Evolutionary conservation across 768 basidiomycete species (phyloP), one percentile per base, ranked within the genome.

Genomic region (Termitomyces sp.): DNA sequence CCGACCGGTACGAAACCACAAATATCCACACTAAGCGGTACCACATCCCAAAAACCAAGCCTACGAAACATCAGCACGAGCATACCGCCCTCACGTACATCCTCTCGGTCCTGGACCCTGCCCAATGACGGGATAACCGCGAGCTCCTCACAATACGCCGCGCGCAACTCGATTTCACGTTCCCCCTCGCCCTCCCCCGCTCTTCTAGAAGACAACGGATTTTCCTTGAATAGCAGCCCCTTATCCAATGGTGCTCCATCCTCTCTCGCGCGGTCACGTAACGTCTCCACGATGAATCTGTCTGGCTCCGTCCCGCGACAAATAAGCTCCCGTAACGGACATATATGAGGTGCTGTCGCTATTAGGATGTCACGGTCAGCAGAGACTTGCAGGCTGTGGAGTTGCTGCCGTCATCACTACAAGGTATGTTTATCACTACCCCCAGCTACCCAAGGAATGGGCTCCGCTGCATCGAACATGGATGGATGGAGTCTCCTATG

Each of bases 241-340:
- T n/a, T 51, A 9, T 51, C 50, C 66, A 71, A 66, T 64, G 73
- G 56, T 73, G 73, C 23, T 11, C 19, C 60, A 11, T 56, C 51
- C 67, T 80, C 49, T 72, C 81, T 80, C 28, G 73, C 81, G 49
- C 80, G 87, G 15, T 89, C 87, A 61, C 75, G 84, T 61, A 89
- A 87, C 60, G 75, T 77, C 8, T 89, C 87, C 4, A 80, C 84
- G 68, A 78, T 84, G 67, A 89, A 79, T 65, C 65, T 89, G 41
- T 75, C 81, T 38, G 74, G 72, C n/a, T 66, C 83, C 57, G 70
- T 76, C 33, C 75, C 85, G 43, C 76, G 85, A 48, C 71, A 63
- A 54, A 10, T 38, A 21, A 52, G 50, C 11, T 35, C 47, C 17
- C 56, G 50, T n/a, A 57, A 41, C n/a, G 44, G 50, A 46, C 23